Conservation (phyloP, 2,329 filamentous ascomycete genomes). For the Fusarium sp. region DNA sequence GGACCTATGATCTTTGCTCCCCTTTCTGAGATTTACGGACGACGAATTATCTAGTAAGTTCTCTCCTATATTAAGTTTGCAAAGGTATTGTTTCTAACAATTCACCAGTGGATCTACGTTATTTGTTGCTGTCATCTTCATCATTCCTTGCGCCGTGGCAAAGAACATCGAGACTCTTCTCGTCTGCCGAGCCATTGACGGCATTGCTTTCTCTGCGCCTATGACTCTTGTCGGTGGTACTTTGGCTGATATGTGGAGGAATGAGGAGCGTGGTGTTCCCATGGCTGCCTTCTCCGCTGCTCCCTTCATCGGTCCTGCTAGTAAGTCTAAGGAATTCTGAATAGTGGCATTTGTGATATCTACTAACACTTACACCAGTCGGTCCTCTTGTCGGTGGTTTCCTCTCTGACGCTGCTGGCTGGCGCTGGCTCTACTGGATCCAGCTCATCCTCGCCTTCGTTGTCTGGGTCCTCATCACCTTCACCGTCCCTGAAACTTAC, state of each 20-base stretch:
- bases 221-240: constrained; percentile 91
- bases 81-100: neutral
- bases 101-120: constrained; percentile 69
- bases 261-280: constrained; percentile 86
- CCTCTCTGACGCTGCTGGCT: constrained; percentile 77
- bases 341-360: neutral
- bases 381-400: constrained; percentile 85
- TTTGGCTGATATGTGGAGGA: constrained; percentile 86
- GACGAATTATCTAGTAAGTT: constrained; percentile 76
- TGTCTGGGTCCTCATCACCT: constrained; percentile 82
- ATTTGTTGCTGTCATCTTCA: constrained; percentile 80
- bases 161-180: constrained; percentile 83
- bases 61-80: neutral
- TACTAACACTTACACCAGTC: constrained; percentile 55
- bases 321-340: constrained; percentile 51
- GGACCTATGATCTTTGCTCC: constrained; percentile 87
- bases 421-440: constrained; percentile 91
- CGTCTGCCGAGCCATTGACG: constrained; percentile 82
- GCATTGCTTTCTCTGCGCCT: constrained; percentile 86
- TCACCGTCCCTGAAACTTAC: constrained; percentile 93
- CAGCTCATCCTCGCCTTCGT: constrained; percentile 81
- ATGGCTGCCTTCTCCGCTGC: constrained; percentile 90
- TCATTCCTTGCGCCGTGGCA: constrained; percentile 84
- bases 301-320: constrained; percentile 85
- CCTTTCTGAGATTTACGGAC: constrained; percentile 80